Base-by-base conservation (phyloP, 169 alveolate genomes). In the Ichthyophthirius multifiliis region DNA sequence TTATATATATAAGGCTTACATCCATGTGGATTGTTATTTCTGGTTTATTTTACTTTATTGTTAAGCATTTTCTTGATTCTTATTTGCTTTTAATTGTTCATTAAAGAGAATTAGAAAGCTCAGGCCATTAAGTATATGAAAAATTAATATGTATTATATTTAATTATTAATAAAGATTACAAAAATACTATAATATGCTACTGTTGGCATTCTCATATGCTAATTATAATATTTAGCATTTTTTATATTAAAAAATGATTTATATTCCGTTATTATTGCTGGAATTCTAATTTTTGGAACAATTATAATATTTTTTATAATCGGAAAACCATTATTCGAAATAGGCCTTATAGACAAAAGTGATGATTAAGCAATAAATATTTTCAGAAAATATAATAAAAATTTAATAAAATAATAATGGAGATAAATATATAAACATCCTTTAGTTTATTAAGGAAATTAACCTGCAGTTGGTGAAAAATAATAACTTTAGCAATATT, bases 401-500 rank as follows among this genome's bases (percentile, higher is more conserved):
- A 55, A 34, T 10, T 34, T 27, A 55, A 55, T 55, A 20, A 55
- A 55, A 55, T 39, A 55, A 27, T 34, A 55, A 27, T 55, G 71
- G 71, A 55, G 71, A 55, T 27, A 55, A 55, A 10, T 55, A 7
- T 55, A 55, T 27, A 55, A 55, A 7, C 71, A 55, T 55, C 71
- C 71, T 23, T 55, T 55, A 5, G 31, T 55, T 23, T 27, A n/a
- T n/a, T n/a, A n/a, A n/a, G n/a, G n/a, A n/a, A n/a, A n/a, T n/a
- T n/a, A n/a, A n/a, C n/a, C n/a, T n/a, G n/a, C n/a, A n/a, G n/a
- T n/a, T n/a, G n/a, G n/a, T n/a, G n/a, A n/a, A n/a, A n/a, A n/a
- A n/a, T n/a, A n/a, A n/a, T n/a, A n/a, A n/a, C n/a, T n/a, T n/a
- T n/a, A n/a, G n/a, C n/a, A n/a, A n/a, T n/a, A n/a, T n/a, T n/a